Evolutionary conservation across 106 monocot genomes (phyloP).

Genomic region (Dioscorea dumetorum): DNA sequence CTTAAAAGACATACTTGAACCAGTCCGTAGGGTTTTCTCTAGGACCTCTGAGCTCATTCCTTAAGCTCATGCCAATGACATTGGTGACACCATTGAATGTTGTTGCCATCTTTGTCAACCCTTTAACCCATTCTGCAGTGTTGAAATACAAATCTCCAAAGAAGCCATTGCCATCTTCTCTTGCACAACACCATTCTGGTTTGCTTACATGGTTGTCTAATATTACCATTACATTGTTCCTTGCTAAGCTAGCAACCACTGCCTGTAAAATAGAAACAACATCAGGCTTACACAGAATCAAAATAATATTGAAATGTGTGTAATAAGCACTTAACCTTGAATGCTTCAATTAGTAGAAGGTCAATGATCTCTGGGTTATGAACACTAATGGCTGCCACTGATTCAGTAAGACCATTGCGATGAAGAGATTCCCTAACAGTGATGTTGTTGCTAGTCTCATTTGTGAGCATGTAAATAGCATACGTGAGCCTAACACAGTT

Average conservation of each 20-base stretch:
- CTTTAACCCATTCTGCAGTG: conserved; percentile 47
- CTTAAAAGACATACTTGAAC: conserved; percentile 31
- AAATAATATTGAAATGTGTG: background rate
- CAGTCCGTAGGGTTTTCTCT: conserved; percentile 40
- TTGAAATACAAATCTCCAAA: conserved; percentile 66
- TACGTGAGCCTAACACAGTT: background rate
- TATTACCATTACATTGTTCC: conserved; percentile 63
- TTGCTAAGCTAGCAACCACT: conserved; percentile 37
- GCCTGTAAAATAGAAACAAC: conserved; percentile 14
- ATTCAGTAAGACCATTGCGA: background rate
- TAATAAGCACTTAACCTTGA: background rate
- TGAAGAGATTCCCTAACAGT: background rate
- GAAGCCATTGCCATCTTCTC: conserved; percentile 58
- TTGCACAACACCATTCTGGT: conserved; percentile 77
- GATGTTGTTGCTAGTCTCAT: background rate
- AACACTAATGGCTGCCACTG: background rate
- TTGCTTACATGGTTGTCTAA: conserved; percentile 79
- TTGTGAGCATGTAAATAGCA: background rate
- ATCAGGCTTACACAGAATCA: too few relatives aligned
- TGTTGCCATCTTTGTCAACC: conserved; percentile 53
- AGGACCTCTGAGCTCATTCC: conserved; percentile 65
- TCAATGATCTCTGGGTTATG: background rate
- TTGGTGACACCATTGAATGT: conserved; percentile 27
- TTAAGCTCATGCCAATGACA: conserved; percentile 70
- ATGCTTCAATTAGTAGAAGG: background rate